Evolutionary conservation across 164 flowering plant species (phyloP), one percentile per base, ranked within the genome.

Genomic region (Nelumbo lutea): DNA sequence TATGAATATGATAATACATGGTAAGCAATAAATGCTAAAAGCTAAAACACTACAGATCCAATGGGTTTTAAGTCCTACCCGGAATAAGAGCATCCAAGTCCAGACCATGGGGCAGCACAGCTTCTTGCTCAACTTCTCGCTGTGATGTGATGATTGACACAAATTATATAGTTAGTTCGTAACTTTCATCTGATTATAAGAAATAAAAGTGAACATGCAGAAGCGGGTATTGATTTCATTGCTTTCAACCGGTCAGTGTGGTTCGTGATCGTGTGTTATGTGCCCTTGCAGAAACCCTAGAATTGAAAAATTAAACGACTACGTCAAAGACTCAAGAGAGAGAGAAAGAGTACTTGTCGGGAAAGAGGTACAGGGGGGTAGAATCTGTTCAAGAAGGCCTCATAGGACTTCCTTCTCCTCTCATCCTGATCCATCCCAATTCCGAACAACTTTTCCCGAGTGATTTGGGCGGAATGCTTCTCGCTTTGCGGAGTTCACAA

Each of bases 361-460:
- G 70, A 66, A 42, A 72, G 69, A 0, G 73, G 42, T 3, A 82
- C 41, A 10, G 79, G 71, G 3, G 86, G 86, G 71, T 78, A 81
- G 14, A 83, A 82, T 48, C 71, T 73, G 45, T 77, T 65, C 10
- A 83, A 62, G 39, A 83, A 68, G 55, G 80, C 79, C 10, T 81
- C 78, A 39, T 83, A 81, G 58, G 81, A 75, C 71, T 69, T 75
- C 59, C 80, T 72, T 48, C 79, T 75, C 60, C 66, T 79, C 65
- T 76, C 85, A 61, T 79, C 78, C 52, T 75, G 73, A 39, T 75
- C 65, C 81, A 78, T 81, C 50, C 13, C 57, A 11, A 14, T 56
- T 14, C 13, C 39, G 27, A 27, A 27, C 27, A 27, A 0, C 27
- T 27, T 27, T 27, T 27, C 27, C 27, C 27, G 27, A 27, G 27